These are phyloP conservation scores for Macrolepiota dolichaula DNA, from an alignment of 768 basidiomycete genomes.

Conservation along the genomic window DNA sequence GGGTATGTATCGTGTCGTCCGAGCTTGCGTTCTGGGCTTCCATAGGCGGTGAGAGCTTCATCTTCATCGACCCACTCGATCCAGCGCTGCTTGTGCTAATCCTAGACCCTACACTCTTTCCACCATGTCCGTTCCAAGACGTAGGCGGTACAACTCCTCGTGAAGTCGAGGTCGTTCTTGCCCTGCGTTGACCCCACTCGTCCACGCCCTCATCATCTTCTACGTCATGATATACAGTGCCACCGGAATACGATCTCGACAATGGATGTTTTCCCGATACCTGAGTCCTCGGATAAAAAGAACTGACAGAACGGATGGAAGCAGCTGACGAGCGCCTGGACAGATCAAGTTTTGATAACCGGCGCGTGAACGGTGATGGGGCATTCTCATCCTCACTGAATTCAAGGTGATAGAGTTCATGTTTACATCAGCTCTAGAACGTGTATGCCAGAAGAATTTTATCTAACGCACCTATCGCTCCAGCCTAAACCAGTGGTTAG, in stretches of 20 bases:
- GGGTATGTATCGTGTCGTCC: conserved; percentile 22
- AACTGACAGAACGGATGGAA: conserved; percentile 29
- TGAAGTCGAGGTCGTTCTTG: conserved; percentile 6
- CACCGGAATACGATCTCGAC: conserved; percentile 30
- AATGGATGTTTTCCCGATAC: conserved; percentile 23
- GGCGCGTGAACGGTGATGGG: conserved; percentile 61
- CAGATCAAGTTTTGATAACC: conserved; percentile 56
- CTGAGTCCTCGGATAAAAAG: conserved; percentile 11
- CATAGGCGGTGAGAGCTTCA: conserved; percentile 4
- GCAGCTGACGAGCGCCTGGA: conserved; percentile 42
- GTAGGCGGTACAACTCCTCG: conserved; percentile 19
- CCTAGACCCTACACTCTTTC: conserved; percentile 15
- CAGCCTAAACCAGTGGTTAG: conserved; percentile 71
- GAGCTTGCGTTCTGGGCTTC: conserved; percentile 11
- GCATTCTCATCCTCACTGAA: conserved; percentile 72
- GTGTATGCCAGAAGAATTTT: not conserved
- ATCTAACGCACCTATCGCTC: conserved; percentile 60
- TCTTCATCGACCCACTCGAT: conserved; percentile 14
- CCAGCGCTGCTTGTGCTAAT: conserved; percentile 30
- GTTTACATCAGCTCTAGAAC: not conserved
- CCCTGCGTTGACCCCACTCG: conserved; percentile 19
- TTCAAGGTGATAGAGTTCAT: conserved; percentile 2
- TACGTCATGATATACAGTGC: conserved; percentile 21
- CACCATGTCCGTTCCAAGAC: conserved; percentile 19
- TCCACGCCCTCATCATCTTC: conserved; percentile 16